These are phyloP conservation scores for Coemansia biformis DNA, from an alignment of 192 early-diverging fungal species.

Conservation along the genomic window DNA sequence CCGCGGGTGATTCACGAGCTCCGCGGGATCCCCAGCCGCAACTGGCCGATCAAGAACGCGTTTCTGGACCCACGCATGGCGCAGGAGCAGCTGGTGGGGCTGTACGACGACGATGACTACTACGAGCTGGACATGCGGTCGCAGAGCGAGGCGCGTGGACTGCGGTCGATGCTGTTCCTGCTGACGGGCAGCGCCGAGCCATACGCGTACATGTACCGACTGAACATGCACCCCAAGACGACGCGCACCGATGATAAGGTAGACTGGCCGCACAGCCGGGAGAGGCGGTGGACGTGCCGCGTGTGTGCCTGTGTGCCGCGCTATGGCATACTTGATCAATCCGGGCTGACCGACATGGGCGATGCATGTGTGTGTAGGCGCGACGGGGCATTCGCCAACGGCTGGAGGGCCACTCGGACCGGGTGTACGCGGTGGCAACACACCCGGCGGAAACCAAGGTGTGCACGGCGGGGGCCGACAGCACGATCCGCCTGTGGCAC, in stretches of 20 bases:
- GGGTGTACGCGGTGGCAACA: constrained; percentile 88
- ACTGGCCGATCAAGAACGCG: constrained; percentile 91
- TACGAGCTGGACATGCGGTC: constrained; percentile 47
- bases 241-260: constrained; percentile 47
- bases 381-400: constrained; percentile 56
- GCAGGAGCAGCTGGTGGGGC: constrained; percentile 44
- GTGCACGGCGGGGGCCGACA: constrained; percentile 45
- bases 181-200: constrained; percentile 66
- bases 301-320: no score
- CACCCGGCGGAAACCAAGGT: constrained; percentile 78
- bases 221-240: constrained; percentile 33
- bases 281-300: not conserved
- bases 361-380: no score
- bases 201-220: constrained; percentile 59
- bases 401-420: constrained; percentile 87
- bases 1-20: constrained; percentile 72
- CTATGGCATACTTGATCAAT: no score
- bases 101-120: constrained; percentile 47
- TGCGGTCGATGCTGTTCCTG: constrained; percentile 52
- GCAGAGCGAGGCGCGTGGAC: constrained; percentile 42
- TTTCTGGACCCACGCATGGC: constrained; percentile 56
- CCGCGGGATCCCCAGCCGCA: constrained; percentile 88
- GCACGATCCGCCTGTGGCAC: constrained; percentile 46
- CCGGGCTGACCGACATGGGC: not conserved
- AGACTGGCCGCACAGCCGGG: no score